Evolutionary conservation across 768 basidiomycete species (phyloP).

Genomic region (Roridomyces roridus): DNA sequence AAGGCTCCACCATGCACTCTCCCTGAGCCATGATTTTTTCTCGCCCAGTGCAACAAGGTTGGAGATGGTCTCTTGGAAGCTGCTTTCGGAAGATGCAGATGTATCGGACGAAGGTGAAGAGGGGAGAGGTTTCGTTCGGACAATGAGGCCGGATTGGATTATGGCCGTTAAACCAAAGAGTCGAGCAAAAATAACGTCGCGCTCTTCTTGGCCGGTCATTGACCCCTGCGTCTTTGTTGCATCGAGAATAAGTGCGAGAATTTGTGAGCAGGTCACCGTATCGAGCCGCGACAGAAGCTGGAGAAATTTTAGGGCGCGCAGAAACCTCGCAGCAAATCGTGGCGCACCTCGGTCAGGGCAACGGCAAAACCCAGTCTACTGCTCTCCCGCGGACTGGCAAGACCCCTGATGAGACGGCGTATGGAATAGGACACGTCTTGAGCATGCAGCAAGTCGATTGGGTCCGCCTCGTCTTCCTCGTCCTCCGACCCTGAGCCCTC

Average conservation of each 20-base stretch:
- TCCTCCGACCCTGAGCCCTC: constrained; percentile 44
- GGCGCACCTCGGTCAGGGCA: constrained; percentile 91
- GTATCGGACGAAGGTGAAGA: constrained; percentile 59
- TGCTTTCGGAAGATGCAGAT: constrained; percentile 59
- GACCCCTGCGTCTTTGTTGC: constrained; percentile 74
- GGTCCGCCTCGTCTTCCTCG: constrained; percentile 55
- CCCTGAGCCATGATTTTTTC: constrained; percentile 89
- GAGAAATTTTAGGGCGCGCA: constrained; percentile 8
- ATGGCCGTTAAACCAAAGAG: constrained; percentile 89
- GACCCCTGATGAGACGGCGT: constrained; percentile 82
- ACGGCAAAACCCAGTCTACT: constrained; percentile 96
- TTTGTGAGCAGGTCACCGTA: constrained; percentile 79
- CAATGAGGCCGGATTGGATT: constrained; percentile 83
- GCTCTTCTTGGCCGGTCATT: constrained; percentile 90
- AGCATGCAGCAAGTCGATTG: constrained; percentile 73
- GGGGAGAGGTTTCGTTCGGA: constrained; percentile 61
- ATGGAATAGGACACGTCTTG: constrained; percentile 95
- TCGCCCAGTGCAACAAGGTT: constrained; percentile 75
- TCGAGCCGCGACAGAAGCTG: constrained; percentile 82
- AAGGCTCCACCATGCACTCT: constrained; percentile 90
- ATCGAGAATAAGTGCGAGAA: constrained; percentile 76
- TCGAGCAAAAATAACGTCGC: constrained; percentile 90
- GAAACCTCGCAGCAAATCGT: no score
- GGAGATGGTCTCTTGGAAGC: constrained; percentile 63
- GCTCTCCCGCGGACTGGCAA: constrained; percentile 92